Percentiles rank a stretch among this genome's conserved stretches.
Evolutionary conservation across 805 yeast genomes (phyloP).

Genomic region (Lachancea sp.): DNA sequence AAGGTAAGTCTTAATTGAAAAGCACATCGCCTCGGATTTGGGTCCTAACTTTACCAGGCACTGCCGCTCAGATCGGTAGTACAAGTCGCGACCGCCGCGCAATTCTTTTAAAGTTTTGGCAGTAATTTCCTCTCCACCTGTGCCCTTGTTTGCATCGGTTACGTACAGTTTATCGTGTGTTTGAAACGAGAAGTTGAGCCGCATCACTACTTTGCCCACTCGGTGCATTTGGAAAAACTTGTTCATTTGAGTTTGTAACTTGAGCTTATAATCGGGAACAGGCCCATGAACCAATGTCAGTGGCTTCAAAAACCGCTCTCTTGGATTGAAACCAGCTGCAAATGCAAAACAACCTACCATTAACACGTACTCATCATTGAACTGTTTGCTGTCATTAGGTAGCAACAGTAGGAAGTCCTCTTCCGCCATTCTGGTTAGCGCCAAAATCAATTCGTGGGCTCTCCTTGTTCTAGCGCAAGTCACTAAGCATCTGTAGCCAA

Average conservation of each 20-base stretch:
- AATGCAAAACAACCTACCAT: conserved; percentile 54
- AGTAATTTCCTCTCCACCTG: conserved; percentile 27
- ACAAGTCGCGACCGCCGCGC: conserved; percentile 40
- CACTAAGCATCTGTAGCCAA: conserved; percentile 15
- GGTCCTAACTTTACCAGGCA: conserved; percentile 46
- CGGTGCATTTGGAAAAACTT: conserved; percentile 53
- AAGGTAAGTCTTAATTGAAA: conserved; percentile 51
- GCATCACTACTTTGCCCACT: conserved; percentile 49
- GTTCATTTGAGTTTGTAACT: conserved; percentile 58
- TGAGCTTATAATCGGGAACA: conserved; percentile 58
- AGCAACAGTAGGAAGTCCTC: conserved; percentile 58
- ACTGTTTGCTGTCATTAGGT: conserved; percentile 33
- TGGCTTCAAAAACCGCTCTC: conserved; percentile 44
- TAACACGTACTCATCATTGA: conserved; percentile 51
- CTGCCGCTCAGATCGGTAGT: conserved; percentile 57
- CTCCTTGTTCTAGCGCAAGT: conserved; percentile 16
- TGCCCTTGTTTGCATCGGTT: conserved; percentile 39
- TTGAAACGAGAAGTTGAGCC: conserved; percentile 69
- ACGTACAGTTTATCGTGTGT: conserved; percentile 47
- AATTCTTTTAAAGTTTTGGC: conserved; percentile 32
- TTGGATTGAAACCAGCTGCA: conserved; percentile 71
- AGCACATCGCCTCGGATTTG: conserved; percentile 30
- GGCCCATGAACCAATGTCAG: conserved; percentile 61
- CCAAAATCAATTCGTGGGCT: conserved; percentile 16
- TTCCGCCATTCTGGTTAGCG: conserved; percentile 40